Evolutionary conservation across 73 alveolate species (phyloP).

Genomic region (Stentor roeselii): DNA sequence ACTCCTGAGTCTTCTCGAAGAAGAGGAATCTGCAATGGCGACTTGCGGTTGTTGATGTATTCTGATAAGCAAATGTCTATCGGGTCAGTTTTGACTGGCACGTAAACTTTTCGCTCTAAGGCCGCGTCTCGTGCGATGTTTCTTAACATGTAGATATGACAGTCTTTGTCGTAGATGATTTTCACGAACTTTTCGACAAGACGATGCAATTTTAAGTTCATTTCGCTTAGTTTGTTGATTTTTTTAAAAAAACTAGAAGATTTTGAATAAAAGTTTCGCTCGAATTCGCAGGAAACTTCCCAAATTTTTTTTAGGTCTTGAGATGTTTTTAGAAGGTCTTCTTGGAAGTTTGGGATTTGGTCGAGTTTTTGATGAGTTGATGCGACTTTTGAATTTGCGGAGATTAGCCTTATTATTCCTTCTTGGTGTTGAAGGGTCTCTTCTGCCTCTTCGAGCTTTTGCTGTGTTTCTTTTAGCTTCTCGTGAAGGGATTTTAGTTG

Average conservation of each 20-base stretch:
- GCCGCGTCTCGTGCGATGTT: background rate
- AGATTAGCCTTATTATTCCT: background rate
- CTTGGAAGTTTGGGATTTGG: background rate
- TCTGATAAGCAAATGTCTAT: constrained; percentile 40
- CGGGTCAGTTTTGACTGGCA: constrained; percentile 46
- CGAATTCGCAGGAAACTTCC: background rate
- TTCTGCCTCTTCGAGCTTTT: too few species aligned
- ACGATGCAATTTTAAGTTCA: background rate
- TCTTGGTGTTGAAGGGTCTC: background rate
- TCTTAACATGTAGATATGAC: background rate
- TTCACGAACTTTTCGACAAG: background rate
- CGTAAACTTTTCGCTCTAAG: background rate
- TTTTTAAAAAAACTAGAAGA: too few species aligned
- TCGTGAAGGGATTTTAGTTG: too few species aligned
- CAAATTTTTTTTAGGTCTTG: too few species aligned
- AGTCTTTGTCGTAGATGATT: background rate
- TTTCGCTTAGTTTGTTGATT: background rate
- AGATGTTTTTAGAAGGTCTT: background rate
- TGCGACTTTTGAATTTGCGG: background rate
- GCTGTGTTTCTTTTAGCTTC: too few species aligned
- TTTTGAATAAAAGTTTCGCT: background rate
- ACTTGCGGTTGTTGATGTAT: constrained; percentile 28
- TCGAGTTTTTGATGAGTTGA: background rate
- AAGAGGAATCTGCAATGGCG: constrained; percentile 21
- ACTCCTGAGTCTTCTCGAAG: constrained; percentile 48